Base-by-base conservation (phyloP, 148 eudicot species). In the Arctostaphylos glauca region DNA sequence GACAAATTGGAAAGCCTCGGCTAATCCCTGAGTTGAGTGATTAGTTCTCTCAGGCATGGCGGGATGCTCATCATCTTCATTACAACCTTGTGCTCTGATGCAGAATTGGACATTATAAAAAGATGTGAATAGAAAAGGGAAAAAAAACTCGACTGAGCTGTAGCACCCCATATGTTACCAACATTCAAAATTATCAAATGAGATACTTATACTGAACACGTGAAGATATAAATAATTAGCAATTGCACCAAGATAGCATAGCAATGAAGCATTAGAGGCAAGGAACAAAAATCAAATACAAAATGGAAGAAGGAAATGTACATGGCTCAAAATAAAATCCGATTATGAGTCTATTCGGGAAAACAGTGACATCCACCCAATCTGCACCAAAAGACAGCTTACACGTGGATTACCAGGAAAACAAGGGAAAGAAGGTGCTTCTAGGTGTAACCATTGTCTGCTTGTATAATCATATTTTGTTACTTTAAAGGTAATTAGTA, bases 1-100 rank as follows among this genome's bases (percentile, higher is more conserved):
- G 64, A 84, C 95, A 88, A 86, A 91, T 89, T 87, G 90, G 81
- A 90, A 92, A 79, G 94, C 98, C 86, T 89, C 92, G 56, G 97
- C 92, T 80, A 96, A 82, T 68, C 93, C 95, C 82, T 76, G 90
- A 81, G 78, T 85, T 23, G 89, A 78, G 50, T 88, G 86, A 77
- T 81, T 78, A 56, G 68, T 78, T 80, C 88, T 81, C 43, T 77
- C 88, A 15, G 83, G 83, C 84, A 70, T 76, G 49, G 79, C 70
- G 16, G 88, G 76, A 58, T 84, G 88, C 38, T 85, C 91, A 80
- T 87, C 81, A 82, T 87, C 90, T 52, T 75, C 81, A 54, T 81
- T 78, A 77, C 77, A 87, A 52, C 70, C 55, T 70, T 81, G 83
- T 59, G 86, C 85, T 80, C 94, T 94, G 92, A 54, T 53, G 47